A percentile compares a stretch with the other conserved stretches of the same genome.
These are phyloP conservation scores for Fragosphaeria purpurea DNA, from an alignment of 2,329 filamentous ascomycete species.

Conservation along the genomic window DNA sequence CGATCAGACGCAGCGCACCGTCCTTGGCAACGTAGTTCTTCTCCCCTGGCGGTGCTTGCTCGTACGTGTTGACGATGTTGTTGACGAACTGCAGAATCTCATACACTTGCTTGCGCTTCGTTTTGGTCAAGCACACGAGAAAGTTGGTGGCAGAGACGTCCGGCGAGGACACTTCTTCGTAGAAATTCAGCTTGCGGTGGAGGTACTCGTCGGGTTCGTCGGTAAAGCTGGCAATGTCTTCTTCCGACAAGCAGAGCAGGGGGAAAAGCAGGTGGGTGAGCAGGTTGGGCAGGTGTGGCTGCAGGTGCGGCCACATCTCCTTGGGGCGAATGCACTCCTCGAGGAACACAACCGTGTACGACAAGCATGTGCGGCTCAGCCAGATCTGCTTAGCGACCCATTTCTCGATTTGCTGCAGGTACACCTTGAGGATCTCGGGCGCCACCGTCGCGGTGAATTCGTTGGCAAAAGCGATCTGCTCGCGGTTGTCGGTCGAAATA, in stretches of 20 bases:
- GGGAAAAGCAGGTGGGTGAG: slow-evolving; percentile 95
- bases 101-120: slow-evolving; percentile 89
- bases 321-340: slow-evolving; percentile 97
- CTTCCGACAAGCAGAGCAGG: slow-evolving; percentile 80
- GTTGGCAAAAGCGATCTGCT: slow-evolving; percentile 76
- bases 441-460: slow-evolving; percentile 85
- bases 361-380: slow-evolving; percentile 89
- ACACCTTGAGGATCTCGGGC: slow-evolving; percentile 91
- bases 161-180: slow-evolving; percentile 90
- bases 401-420: slow-evolving; percentile 89
- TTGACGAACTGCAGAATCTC: slow-evolving; percentile 93
- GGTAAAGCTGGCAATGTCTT: slow-evolving; percentile 89
- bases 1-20: slow-evolving; percentile 93
- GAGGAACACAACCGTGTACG: slow-evolving; percentile 87
- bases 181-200: slow-evolving; percentile 94
- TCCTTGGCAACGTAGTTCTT: slow-evolving; percentile 96
- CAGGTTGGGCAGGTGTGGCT: slow-evolving; percentile 85
- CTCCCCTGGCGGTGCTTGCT: slow-evolving; percentile 70
- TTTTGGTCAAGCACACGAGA: slow-evolving; percentile 87
- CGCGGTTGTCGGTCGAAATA: slow-evolving; percentile 59
- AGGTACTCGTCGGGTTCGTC: slow-evolving; percentile 94
- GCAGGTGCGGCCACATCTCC: slow-evolving; percentile 90
- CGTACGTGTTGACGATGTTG: slow-evolving; percentile 86
- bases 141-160: slow-evolving; percentile 97
- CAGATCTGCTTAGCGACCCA: slow-evolving; percentile 93